Evolutionary conservation across 148 eudicot genomes (phyloP).

Genomic region (Selenicereus undatus): DNA sequence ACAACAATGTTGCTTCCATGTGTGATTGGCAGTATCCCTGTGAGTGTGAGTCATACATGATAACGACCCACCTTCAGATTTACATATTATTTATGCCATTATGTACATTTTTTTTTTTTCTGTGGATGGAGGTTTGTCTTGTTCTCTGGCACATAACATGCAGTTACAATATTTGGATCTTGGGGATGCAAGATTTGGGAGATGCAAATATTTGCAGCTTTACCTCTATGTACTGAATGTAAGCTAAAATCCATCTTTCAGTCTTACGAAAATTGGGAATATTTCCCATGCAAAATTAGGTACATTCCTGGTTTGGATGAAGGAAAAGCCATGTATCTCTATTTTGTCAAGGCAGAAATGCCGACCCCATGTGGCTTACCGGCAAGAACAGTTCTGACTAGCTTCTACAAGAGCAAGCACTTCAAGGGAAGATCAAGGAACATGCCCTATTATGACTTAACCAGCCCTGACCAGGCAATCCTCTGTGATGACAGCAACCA

Average conservation of each 20-base stretch:
- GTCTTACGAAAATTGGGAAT: background rate
- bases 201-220: background rate
- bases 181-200: background rate
- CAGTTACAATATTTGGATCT: no score
- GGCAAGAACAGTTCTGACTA: constrained; percentile 60
- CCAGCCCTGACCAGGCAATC: constrained; percentile 63
- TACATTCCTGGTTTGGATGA: constrained; percentile 53
- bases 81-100: background rate
- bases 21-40: background rate
- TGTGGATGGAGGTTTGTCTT: constrained; percentile 3
- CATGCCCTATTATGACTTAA: constrained; percentile 44
- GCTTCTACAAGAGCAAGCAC: constrained; percentile 70
- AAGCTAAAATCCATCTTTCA: no score
- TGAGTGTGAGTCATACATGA: background rate
- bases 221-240: background rate
- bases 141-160: background rate
- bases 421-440: constrained; percentile 43
- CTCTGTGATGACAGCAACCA: constrained; percentile 65
- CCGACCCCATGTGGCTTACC: constrained; percentile 66
- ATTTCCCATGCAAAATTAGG: constrained; percentile 23
- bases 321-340: constrained; percentile 71
- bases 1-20: constrained; percentile 16
- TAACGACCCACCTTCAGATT: background rate
- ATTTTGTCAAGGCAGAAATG: constrained; percentile 72
- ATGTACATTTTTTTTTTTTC: background rate